Evolutionary conservation across 2,329 filamentous ascomycete genomes (phyloP).

Genomic region (Pseudogymnoascus sp.): DNA sequence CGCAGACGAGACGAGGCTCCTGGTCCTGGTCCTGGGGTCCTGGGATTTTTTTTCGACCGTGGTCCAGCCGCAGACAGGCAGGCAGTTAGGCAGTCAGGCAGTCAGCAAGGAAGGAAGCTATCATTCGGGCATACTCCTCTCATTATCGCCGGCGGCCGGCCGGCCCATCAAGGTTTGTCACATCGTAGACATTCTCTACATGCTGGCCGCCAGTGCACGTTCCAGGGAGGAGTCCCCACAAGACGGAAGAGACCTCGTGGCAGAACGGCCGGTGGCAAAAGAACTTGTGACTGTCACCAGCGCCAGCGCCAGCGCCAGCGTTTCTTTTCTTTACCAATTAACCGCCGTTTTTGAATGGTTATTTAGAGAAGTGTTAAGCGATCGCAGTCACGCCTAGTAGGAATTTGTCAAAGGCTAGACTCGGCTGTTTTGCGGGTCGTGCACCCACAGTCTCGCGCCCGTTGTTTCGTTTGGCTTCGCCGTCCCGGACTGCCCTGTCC

Average conservation of each 20-base stretch:
- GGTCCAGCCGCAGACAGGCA: neutral
- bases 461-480: neutral
- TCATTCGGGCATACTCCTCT: too few relatives aligned
- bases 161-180: neutral
- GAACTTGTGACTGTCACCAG: neutral
- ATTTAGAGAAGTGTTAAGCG: neutral
- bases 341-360: neutral
- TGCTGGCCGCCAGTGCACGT: neutral
- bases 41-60: too few relatives aligned
- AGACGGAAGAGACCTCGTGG: neutral
- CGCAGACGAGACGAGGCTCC: neutral
- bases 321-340: neutral
- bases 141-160: neutral
- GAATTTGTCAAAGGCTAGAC: slow-evolving; percentile 1
- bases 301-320: too few relatives aligned
- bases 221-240: neutral
- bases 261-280: neutral
- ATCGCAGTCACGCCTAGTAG: neutral
- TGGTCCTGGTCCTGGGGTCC: neutral
- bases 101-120: too few relatives aligned
- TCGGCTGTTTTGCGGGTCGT: slow-evolving; percentile 2
- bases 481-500: neutral
- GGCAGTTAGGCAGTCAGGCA: too few relatives aligned
- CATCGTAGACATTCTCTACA: neutral
- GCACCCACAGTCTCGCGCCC: neutral